Evolutionary conservation across 2,329 filamentous ascomycete species (phyloP).

Genomic region (Akanthomyces dipterigenus): DNA sequence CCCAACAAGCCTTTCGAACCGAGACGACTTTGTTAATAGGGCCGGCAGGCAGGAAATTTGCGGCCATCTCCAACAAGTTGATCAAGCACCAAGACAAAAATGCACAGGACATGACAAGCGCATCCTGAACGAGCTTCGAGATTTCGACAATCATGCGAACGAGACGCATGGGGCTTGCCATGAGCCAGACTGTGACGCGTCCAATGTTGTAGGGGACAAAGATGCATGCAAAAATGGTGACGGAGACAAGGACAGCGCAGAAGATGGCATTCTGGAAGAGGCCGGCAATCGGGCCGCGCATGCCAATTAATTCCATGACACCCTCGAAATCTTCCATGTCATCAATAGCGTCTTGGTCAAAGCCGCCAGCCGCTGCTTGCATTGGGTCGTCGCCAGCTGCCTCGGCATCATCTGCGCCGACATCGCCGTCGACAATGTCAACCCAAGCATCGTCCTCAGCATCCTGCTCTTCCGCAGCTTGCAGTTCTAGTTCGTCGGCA

Average conservation of each 20-base stretch:
- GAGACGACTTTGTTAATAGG: constrained; percentile 24
- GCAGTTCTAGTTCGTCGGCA: constrained; percentile 19
- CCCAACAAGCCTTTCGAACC: constrained; percentile 34
- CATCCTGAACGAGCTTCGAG: constrained; percentile 75
- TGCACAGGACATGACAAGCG: constrained; percentile 58
- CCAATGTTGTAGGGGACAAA: constrained; percentile 91
- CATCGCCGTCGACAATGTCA: constrained; percentile 22
- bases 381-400: constrained; percentile 19
- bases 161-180: constrained; percentile 74
- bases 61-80: constrained; percentile 32
- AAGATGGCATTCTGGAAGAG: constrained; percentile 94
- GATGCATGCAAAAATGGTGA: constrained; percentile 78
- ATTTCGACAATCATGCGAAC: constrained; percentile 64
- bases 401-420: constrained; percentile 43
- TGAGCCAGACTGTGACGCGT: constrained; percentile 70
- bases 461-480: constrained; percentile 30
- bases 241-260: constrained; percentile 80
- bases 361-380: constrained; percentile 37
- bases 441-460: constrained; percentile 48
- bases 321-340: constrained; percentile 94
- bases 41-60: constrained; percentile 27
- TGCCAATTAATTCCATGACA: constrained; percentile 90
- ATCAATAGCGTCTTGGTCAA: constrained; percentile 71
- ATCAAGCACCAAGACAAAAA: constrained; percentile 39
- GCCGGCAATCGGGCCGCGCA: constrained; percentile 86